Evolutionary conservation across 805 yeast genomes (phyloP).

Genomic region (Metschnikowia colocasiae): DNA sequence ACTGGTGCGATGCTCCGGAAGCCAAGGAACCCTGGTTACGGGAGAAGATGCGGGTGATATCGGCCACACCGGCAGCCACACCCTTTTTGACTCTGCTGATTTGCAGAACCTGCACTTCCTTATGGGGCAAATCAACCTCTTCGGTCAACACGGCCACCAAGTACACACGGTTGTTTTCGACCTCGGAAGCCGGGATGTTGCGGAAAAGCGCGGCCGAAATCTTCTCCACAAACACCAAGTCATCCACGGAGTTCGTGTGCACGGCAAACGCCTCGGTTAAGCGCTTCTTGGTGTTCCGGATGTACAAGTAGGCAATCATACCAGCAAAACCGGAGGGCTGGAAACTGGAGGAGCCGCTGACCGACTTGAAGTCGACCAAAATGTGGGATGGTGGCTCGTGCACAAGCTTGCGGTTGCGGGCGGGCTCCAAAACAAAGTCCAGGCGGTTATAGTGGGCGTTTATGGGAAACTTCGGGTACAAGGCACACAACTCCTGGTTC

Average conservation of each 20-base stretch:
- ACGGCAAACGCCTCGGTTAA: slow-evolving; percentile 80
- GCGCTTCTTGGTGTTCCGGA: slow-evolving; percentile 59
- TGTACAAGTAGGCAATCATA: slow-evolving; percentile 66
- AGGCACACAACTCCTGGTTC: slow-evolving; percentile 66
- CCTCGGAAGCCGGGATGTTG: slow-evolving; percentile 67
- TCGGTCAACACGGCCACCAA: slow-evolving; percentile 76
- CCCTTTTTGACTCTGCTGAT: slow-evolving; percentile 61
- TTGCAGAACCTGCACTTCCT: slow-evolving; percentile 28
- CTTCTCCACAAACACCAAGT: slow-evolving; percentile 55
- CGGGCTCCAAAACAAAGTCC: slow-evolving; percentile 41
- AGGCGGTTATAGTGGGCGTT: slow-evolving; percentile 29
- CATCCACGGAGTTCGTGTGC: slow-evolving; percentile 55
- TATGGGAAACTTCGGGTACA: slow-evolving; percentile 68
- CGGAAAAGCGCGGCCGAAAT: slow-evolving; percentile 76
- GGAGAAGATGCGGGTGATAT: slow-evolving; percentile 74
- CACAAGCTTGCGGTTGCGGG: slow-evolving; percentile 43
- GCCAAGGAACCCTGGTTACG: slow-evolving; percentile 56
- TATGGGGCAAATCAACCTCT: slow-evolving; percentile 46
- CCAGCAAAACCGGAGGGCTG: slow-evolving; percentile 68
- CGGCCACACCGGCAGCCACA: slow-evolving; percentile 84
- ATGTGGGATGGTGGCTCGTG: slow-evolving; percentile 61
- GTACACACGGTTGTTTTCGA: slow-evolving; percentile 61
- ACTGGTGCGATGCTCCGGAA: slow-evolving; percentile 65
- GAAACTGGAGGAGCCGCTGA: slow-evolving; percentile 52
- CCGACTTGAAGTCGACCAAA: slow-evolving; percentile 72